Base-by-base conservation (phyloP, 225 moss, liverwort and hornwort genomes). In the Neckera pumila region DNA sequence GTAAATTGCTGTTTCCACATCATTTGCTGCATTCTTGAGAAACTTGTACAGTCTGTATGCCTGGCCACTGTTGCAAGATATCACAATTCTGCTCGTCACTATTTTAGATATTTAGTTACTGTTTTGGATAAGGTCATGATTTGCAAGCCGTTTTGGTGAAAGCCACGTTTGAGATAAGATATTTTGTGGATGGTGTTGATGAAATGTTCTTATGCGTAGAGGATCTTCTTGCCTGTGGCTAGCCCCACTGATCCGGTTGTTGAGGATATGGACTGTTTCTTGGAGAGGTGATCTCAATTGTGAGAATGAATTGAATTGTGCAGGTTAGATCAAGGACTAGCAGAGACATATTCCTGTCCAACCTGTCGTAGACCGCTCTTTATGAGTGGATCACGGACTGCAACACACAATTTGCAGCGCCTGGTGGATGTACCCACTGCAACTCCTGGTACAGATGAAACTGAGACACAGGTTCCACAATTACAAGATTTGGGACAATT, bases 321-420 rank as follows among this genome's bases (percentile, higher is more conserved):
- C 96, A 98, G 98, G 98, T 85, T 98, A 87, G 98, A 98, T 91
- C 98, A 98, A 90, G 98, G 97, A 90, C 81, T 98, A 89, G 97
- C 98, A 87, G 98, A 98, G 85, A 96, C 97, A 31, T 98, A 98
- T 89, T 98, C 98, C 28, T 98, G 98, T 91, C 98, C 98, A 51
- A 98, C 98, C 65, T 98, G 98, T 92, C 94, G 98, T 92, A 95
- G 98, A 86, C 97, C 98, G 47, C 96, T 98, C 80, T 98, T 98
- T 82, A 98, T 96, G 98, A 96, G 98, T 87, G 94, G 96, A 69
- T 88, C 94, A 56, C 93, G 95, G 86, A 92, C 92, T 83, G 91
- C 94, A 53, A 87, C 93, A 82, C 90, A 94, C 42, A 95, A 84
- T 90, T 86, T 94, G 89, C 96, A 94, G 87, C 90, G 92, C 85